phyloP scores from a whole-genome alignment of 345 rosid species.

The Pseudoturritis turrita region DNA sequence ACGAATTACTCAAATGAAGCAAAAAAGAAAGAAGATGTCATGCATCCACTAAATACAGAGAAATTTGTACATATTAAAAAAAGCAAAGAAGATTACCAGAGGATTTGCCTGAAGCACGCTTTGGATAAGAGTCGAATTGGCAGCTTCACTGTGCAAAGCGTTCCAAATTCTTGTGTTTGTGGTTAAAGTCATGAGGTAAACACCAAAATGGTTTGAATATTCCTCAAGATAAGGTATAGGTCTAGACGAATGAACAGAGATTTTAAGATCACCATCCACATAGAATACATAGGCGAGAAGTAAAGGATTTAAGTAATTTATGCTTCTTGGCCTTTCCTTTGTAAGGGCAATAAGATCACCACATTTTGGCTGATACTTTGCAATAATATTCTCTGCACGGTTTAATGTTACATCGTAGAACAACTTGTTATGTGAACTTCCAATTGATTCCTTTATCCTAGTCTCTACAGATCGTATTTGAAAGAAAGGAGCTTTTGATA shows the following conservation, averaged over 20 bases:
- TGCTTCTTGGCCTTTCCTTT: conserved; percentile 20
- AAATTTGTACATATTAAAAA: too few species aligned
- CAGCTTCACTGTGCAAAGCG: conserved; percentile 25
- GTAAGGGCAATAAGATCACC: conserved; percentile 43
- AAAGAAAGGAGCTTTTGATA: conserved; percentile 16
- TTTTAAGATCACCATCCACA: background rate
- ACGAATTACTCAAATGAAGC: background rate
- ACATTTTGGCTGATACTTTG: conserved; percentile 27
- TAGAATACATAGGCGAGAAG: conserved; percentile 26
- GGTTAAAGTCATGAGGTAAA: conserved; percentile 29
- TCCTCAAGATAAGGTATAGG: background rate
- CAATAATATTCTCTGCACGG: background rate
- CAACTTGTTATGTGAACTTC: background rate
- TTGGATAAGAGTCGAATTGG: conserved; percentile 14
- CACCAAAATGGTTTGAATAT: background rate
- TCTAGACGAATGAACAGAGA: conserved; percentile 29
- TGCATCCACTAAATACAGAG: too few species aligned
- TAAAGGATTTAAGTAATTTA: conserved; percentile 24
- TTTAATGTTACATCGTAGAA: conserved; percentile 7
- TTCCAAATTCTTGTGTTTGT: conserved; percentile 42
- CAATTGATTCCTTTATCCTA: background rate
- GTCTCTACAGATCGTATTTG: background rate
- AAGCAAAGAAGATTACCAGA: background rate
- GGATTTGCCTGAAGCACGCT: conserved; percentile 22
- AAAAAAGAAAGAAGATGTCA: too few species aligned